Base-by-base conservation (phyloP, 2,329 filamentous ascomycete species). In the Endoconidiophora laricicola region DNA sequence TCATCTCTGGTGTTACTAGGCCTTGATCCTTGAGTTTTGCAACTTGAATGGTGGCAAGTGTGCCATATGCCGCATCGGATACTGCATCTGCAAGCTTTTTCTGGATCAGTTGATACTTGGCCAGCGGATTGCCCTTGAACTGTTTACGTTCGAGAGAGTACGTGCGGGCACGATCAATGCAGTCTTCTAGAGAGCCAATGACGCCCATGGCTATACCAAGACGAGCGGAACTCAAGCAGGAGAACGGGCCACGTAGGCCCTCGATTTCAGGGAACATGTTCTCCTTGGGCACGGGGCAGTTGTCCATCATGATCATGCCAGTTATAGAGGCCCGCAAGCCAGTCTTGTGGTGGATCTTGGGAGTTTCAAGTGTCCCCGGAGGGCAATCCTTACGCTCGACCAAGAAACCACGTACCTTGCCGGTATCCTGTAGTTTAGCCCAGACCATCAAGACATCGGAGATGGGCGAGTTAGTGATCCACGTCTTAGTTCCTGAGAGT, bases 291-390 rank as follows among this genome's bases (percentile, higher is more conserved):
- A 98, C 86, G 0, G 91, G 90, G 57, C 85, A 88, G 55, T 83
- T 79, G 56, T 95, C 90, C 61, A 98, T 74, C 58, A 94, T 87
- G 57, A 98, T 95, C 91, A 96, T 96, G 52, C 91, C 91, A 0
- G 91, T 98, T 55, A 95, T 83, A 10, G 86, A 94, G 10, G 91
- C 91, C 52, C 91, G 76, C 29, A 98, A 76, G 1, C 88, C 91
- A 55, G 84, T 95, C 74, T 98, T 98, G 69, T 96, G 78, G 70
- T 93, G 93, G 63, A 98, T 82, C 10, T 83, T 69, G 1, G 91
- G 91, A 4, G 91, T 98, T 64, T 91, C 86, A 12, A 98, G 72
- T 0, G 88, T 93, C 2, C 91, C 90, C 0, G 85, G 72, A 1
- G 88, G 88, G 60, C 88, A 94, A 57, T 86, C 74, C 57, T 79